Percentiles rank a stretch among this genome's conserved stretches.
These are phyloP conservation scores for Tarenaya hassleriana DNA, from an alignment of 345 rosid species.

Conservation along the genomic window DNA sequence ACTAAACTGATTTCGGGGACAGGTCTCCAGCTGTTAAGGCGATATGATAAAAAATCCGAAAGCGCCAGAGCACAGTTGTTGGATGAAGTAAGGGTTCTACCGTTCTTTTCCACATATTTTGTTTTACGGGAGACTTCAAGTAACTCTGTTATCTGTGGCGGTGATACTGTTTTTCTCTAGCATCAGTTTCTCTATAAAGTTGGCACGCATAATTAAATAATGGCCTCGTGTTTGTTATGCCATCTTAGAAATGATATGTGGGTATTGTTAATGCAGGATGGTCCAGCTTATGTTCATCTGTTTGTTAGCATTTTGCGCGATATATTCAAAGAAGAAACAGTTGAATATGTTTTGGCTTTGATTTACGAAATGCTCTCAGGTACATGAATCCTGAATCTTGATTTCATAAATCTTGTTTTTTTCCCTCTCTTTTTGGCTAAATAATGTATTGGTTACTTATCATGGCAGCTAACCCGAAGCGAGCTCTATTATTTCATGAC, in stretches of 20 bases:
- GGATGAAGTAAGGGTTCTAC: constrained; percentile 55
- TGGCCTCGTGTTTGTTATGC: neutral
- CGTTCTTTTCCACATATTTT: neutral
- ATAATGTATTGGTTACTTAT: constrained; percentile 27
- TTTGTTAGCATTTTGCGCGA: constrained; percentile 86
- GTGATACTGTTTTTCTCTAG: constrained; percentile 4
- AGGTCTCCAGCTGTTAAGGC: constrained; percentile 80
- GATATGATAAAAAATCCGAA: constrained; percentile 75
- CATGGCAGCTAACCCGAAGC: constrained; percentile 72
- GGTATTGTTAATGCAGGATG: constrained; percentile 58
- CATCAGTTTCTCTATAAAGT: constrained; percentile 7
- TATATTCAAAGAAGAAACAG: constrained; percentile 89
- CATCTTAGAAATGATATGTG: constrained; percentile 15
- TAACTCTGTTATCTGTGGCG: neutral
- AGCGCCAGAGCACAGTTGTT: constrained; percentile 77
- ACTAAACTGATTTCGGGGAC: constrained; percentile 84
- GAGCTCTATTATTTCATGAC: constrained; percentile 90
- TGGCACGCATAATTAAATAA: neutral
- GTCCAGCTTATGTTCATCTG: constrained; percentile 77
- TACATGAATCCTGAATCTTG: constrained; percentile 18
- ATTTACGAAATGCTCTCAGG: constrained; percentile 91
- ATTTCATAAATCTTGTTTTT: constrained; percentile 1
- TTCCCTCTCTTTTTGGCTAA: constrained; percentile 1
- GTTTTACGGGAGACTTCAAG: constrained; percentile 4
- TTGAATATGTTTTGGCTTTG: constrained; percentile 92